Evolutionary conservation across 176 grass and related monocot genomes (phyloP).

Genomic region (Cenchrus americanus): DNA sequence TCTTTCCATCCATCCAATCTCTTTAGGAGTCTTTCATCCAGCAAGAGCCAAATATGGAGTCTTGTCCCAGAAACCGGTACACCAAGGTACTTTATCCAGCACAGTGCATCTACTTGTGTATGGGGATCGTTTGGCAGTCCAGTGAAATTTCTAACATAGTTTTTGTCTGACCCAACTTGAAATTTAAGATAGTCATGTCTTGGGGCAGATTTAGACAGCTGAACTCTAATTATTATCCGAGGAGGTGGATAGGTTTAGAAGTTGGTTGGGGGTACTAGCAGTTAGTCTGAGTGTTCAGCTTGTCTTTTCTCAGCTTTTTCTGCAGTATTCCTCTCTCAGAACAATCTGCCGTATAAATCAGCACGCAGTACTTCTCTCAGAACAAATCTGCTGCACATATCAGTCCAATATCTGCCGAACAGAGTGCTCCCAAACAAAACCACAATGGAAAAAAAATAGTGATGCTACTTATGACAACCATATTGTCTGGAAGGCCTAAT

Average conservation of each 20-base stretch:
- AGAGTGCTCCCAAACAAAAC: not conserved
- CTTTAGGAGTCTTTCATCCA: no score
- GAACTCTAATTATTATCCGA: not conserved
- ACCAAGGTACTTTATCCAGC: no score
- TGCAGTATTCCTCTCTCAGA: no score
- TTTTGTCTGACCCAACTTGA: not conserved
- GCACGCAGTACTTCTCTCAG: no score
- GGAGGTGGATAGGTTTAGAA: not conserved
- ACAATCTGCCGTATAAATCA: no score
- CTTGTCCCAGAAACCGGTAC: no score
- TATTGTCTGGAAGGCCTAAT: not conserved
- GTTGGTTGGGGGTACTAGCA: not conserved
- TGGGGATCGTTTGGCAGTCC: not conserved
- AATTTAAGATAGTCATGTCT: not conserved
- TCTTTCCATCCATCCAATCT: no score
- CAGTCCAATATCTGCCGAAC: no score
- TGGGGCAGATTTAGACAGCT: not conserved
- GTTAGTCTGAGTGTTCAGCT: not conserved
- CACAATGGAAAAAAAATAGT: not conserved
- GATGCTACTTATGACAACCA: not conserved
- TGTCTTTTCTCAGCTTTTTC: no score
- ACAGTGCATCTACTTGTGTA: not conserved
- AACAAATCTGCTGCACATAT: no score
- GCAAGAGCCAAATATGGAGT: no score
- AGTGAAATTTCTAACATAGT: conserved; percentile 20